Evolutionary conservation across 257 asterid genomes (phyloP).

Genomic region (Solanum corneliomulleri): DNA sequence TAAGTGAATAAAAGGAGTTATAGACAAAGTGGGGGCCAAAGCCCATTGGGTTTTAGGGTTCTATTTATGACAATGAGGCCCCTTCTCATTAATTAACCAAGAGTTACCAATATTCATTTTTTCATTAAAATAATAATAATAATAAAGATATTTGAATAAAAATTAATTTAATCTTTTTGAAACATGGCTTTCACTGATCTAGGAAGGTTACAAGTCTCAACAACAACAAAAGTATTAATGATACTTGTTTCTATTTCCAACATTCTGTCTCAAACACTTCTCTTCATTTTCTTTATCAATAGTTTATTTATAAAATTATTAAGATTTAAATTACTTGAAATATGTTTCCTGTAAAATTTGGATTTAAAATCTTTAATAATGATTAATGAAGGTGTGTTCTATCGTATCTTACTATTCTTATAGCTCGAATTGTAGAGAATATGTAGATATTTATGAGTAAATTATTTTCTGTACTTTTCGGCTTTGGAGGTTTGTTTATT

Average conservation of each 20-base stretch:
- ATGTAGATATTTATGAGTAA: not conserved
- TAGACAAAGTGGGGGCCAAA: conserved; percentile 38
- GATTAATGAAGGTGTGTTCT: not conserved
- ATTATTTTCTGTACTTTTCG: no score
- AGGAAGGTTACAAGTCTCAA: conserved; percentile 30
- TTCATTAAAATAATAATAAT: no score
- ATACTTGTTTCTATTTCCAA: conserved; percentile 30
- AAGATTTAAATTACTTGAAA: no score
- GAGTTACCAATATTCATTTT: no score
- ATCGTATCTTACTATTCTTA: no score
- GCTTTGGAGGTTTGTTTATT: not conserved
- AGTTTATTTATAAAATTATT: no score
- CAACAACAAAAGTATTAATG: conserved; percentile 9
- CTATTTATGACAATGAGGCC: not conserved
- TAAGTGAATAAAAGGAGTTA: conserved; percentile 6
- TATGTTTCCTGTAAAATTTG: no score
- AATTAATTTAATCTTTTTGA: not conserved
- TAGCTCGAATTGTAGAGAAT: no score
- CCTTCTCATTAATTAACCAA: not conserved
- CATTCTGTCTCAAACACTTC: conserved; percentile 29
- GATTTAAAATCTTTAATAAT: no score
- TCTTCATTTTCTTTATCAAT: not conserved
- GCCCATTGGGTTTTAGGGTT: not conserved
- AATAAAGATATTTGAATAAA: no score
- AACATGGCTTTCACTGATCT: conserved; percentile 27